Percentiles rank a stretch among this genome's conserved stretches.
Conservation (phyloP, 2,329 filamentous ascomycete species). For the Penicillium sp. region DNA sequence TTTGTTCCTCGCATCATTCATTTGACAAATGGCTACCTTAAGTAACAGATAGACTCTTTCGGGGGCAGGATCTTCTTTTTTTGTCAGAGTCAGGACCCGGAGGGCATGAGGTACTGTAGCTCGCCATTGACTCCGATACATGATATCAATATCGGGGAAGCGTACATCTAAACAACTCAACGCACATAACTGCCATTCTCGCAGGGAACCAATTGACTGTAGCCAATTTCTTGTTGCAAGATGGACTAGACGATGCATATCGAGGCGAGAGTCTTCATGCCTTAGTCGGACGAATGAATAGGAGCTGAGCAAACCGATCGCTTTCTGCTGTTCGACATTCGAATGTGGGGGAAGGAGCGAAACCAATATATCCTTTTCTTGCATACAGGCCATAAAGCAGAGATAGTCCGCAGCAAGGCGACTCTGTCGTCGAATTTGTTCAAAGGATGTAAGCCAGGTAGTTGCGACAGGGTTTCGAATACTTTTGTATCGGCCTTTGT, state of each 20-base stretch:
- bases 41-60: not conserved
- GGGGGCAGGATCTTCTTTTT: not conserved
- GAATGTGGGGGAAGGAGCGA: conserved; percentile 19
- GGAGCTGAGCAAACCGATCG: conserved; percentile 25
- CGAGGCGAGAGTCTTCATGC: conserved; percentile 4
- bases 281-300: conserved; percentile 23
- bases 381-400: conserved; percentile 33
- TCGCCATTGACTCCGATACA: conserved; percentile 18
- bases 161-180: conserved; percentile 4
- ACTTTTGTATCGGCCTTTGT: conserved; percentile 27
- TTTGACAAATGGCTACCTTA: conserved; percentile 12
- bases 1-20: conserved; percentile 17
- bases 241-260: conserved; percentile 35
- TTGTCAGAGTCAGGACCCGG: not conserved
- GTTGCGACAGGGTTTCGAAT: conserved; percentile 34
- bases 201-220: not conserved
- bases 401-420: conserved; percentile 27
- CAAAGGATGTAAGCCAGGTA: conserved; percentile 39
- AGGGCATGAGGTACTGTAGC: conserved; percentile 23
- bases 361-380: conserved; percentile 28
- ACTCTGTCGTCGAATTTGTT: conserved; percentile 24
- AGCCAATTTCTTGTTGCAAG: conserved; percentile 33
- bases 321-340: conserved; percentile 2
- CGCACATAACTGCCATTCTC: not conserved
- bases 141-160: conserved; percentile 14